Evolutionary conservation across 768 basidiomycete genomes (phyloP), one percentile per base, ranked within the genome.

Genomic region (Podaxis rugospora): DNA sequence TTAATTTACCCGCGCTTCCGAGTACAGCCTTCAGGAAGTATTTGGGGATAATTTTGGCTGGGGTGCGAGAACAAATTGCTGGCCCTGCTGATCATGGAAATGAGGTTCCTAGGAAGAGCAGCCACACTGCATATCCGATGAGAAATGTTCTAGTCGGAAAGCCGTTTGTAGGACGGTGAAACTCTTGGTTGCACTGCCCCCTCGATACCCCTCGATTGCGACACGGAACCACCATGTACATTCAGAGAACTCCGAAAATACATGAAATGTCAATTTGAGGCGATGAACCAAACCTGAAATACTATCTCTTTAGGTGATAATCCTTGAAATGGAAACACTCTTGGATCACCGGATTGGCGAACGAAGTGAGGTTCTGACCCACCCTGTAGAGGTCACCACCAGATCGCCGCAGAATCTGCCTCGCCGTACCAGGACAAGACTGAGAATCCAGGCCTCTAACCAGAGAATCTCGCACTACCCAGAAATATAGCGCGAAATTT

Each of bases 221-320:
- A 52, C 10, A 7, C 10, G 32, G 4, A 23, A 56, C 13, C 28
- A 25, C 16, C 23, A 7, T 1, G 27, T 9, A 44, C 2, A 3
- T 44, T 44, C 32, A 32, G 42, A 35, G 11, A 18, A 32, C 5
- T 27, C 14, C 46, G 14, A 5, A 46, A 18, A 28, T 57, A 25
- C 13, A 11, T 21, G 36, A 50, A 39, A 44, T 50, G 56, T 57
- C 56, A 57, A 36, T n/a, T 14, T 39, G 56, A 50, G 47, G 55
- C 55, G 16, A 47, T 57, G 46, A 28, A 25, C 14, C 21, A 47
- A 57, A n/a, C 32, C 54, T 32, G 54, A 44, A 23, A 18, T 28
- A 18, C 11, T n/a, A 52, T 35, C 42, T 16, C 42, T 7, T 44
- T 18, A 44, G 42, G 27, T 52, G 28, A 18, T 52, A 52, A 14